Conservation (phyloP, 1,139 yeast species). For the Pichia terricola region DNA sequence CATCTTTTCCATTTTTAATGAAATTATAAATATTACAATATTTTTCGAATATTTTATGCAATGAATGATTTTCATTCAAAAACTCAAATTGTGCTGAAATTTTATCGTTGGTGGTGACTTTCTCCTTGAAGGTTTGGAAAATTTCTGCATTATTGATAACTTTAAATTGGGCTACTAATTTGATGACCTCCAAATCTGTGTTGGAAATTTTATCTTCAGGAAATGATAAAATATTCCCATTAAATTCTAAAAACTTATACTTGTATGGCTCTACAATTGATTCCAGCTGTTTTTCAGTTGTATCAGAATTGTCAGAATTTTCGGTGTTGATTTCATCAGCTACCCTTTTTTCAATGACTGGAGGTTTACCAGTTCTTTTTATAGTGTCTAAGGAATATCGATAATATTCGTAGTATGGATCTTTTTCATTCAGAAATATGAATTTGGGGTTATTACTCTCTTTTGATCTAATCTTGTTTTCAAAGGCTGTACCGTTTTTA, state of each 20-base stretch:
- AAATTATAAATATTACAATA: constrained; percentile 50
- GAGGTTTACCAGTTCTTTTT: constrained; percentile 3
- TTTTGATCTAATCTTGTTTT: constrained; percentile 41
- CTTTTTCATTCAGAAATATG: constrained; percentile 44
- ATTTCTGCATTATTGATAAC: constrained; percentile 47
- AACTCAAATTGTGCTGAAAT: constrained; percentile 61
- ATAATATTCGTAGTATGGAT: constrained; percentile 54
- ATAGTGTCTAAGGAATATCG: constrained; percentile 22
- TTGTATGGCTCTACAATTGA: constrained; percentile 10
- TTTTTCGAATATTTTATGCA: constrained; percentile 41
- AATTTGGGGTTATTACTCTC: constrained; percentile 48
- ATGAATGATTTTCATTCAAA: constrained; percentile 49
- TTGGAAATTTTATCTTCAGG: constrained; percentile 44
- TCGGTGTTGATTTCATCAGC: constrained; percentile 12
- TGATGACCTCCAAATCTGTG: constrained; percentile 59
- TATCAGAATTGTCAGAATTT: constrained; percentile 21
- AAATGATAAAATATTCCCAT: constrained; percentile 22
- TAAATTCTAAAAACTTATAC: constrained; percentile 6
- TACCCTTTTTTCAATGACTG: constrained; percentile 1
- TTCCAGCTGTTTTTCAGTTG: not conserved
- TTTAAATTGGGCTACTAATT: constrained; percentile 61
- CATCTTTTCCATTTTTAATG: constrained; percentile 26
- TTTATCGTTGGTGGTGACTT: constrained; percentile 27
- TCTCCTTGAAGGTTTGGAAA: constrained; percentile 28
- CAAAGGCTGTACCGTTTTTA: constrained; percentile 62